phyloP scores from a whole-genome alignment of 805 yeast species.

The Candida ovalis region DNA sequence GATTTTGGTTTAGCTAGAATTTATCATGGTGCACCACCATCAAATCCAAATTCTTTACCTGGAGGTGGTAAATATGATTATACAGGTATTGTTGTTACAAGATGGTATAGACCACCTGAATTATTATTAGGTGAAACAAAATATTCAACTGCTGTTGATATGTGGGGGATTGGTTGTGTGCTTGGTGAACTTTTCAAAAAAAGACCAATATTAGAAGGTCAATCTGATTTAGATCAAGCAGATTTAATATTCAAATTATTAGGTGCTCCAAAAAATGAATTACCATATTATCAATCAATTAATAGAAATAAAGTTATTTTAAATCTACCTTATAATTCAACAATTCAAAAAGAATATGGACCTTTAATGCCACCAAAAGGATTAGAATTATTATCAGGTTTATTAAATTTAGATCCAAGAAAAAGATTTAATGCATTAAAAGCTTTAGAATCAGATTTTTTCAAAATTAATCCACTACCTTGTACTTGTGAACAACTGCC shows the following conservation, averaged over 20 bases:
- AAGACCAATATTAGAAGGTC: constrained; percentile 82
- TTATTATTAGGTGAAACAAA: constrained; percentile 77
- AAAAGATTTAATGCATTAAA: constrained; percentile 74
- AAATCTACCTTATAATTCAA: constrained; percentile 31
- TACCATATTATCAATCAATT: constrained; percentile 59
- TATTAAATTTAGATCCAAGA: constrained; percentile 68
- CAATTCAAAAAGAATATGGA: constrained; percentile 49
- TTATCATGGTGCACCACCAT: constrained; percentile 35
- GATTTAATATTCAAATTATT: constrained; percentile 72
- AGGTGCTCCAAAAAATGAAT: constrained; percentile 67
- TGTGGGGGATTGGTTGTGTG: constrained; percentile 98
- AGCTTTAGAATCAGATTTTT: constrained; percentile 70
- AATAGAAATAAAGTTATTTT: constrained; percentile 48
- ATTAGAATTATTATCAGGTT: constrained; percentile 51
- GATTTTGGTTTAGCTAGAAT: constrained; percentile 92
- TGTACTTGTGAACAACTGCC: constrained; percentile 51
- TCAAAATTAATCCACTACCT: constrained; percentile 65
- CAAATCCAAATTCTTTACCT: constrained; percentile 29
- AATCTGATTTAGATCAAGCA: constrained; percentile 84
- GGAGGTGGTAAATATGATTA: constrained; percentile 54
- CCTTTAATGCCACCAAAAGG: constrained; percentile 36
- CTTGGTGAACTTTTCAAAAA: constrained; percentile 84
- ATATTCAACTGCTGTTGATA: constrained; percentile 92
- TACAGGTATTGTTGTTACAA: constrained; percentile 76
- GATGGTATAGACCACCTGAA: constrained; percentile 99